A percentile compares a stretch with the other conserved stretches of the same genome.
Evolutionary conservation across 2,329 filamentous ascomycete genomes (phyloP).

Genomic region (Sporothrix schenckii): DNA sequence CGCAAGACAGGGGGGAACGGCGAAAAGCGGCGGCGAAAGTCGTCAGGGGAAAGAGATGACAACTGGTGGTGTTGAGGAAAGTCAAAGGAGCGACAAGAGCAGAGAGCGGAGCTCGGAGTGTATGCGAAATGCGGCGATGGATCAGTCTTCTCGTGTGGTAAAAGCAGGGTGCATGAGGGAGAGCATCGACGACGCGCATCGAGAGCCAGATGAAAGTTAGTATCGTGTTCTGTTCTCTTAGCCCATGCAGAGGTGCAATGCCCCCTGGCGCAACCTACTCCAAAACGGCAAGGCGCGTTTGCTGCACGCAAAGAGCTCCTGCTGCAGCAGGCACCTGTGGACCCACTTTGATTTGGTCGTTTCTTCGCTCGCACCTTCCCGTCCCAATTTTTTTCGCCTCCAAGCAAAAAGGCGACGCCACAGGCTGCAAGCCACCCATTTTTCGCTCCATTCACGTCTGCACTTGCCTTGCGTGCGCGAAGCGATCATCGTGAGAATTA

Average conservation of each 20-base stretch:
- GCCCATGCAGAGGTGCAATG: not conserved
- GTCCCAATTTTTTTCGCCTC: slow-evolving; percentile 15
- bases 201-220: slow-evolving; percentile 18
- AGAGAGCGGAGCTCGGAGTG: slow-evolving; percentile 1
- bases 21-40: not conserved
- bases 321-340: not conserved
- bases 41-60: not conserved
- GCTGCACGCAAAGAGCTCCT: not conserved
- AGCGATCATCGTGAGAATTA: not conserved
- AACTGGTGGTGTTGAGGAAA: not conserved
- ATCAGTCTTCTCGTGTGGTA: not conserved
- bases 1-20: not conserved
- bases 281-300: slow-evolving; percentile 31
- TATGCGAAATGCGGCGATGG: not conserved
- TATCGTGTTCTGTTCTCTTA: slow-evolving; percentile 32
- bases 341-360: slow-evolving; percentile 19
- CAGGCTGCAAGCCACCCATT: slow-evolving; percentile 31
- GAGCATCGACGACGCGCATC: slow-evolving; percentile 9
- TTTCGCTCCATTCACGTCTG: slow-evolving; percentile 22
- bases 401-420: slow-evolving; percentile 22
- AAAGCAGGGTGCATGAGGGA: not conserved
- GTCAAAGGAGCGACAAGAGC: not conserved
- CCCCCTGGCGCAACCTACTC: slow-evolving; percentile 25
- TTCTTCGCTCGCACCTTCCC: slow-evolving; percentile 20
- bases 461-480: slow-evolving; percentile 17